phyloP scores from a whole-genome alignment of 2,329 filamentous ascomycete species.

The Penicillium fuscoglaucum region DNA sequence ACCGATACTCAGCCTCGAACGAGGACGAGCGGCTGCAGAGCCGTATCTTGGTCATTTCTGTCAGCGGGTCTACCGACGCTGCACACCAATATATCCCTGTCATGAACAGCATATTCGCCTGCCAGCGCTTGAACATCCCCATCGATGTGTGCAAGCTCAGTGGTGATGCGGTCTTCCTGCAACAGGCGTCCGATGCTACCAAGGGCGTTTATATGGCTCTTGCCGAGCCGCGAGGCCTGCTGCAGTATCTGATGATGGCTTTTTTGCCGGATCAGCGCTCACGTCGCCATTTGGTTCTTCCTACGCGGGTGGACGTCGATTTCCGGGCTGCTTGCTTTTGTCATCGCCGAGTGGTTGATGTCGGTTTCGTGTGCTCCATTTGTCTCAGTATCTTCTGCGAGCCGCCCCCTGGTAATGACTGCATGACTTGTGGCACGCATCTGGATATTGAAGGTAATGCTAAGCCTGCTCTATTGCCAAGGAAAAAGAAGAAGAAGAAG shows the following conservation, averaged over 20 bases:
- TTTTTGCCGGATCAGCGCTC: conserved; percentile 73
- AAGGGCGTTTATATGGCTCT: conserved; percentile 68
- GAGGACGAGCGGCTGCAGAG: conserved; percentile 60
- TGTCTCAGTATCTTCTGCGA: conserved; percentile 92
- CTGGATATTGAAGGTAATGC: conserved; percentile 72
- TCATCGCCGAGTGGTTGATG: conserved; percentile 84
- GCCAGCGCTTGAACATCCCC: conserved; percentile 80
- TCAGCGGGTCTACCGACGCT: conserved; percentile 84
- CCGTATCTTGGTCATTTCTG: conserved; percentile 85
- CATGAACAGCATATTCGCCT: conserved; percentile 98
- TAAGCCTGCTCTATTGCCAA: conserved; percentile 72
- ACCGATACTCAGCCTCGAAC: conserved; percentile 26
- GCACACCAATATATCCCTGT: conserved; percentile 92
- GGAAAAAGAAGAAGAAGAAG: conserved; percentile 76
- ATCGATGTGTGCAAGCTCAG: conserved; percentile 89
- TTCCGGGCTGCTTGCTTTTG: conserved; percentile 99
- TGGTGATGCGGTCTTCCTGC: conserved; percentile 85
- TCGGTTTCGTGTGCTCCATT: conserved; percentile 93
- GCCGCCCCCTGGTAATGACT: conserved; percentile 63
- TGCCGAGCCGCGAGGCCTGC: conserved; percentile 66
- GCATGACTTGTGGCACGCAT: conserved; percentile 79
- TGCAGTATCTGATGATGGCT: conserved; percentile 93
- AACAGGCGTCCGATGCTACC: conserved; percentile 80
- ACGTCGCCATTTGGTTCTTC: conserved; percentile 67
- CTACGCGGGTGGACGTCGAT: conserved; percentile 83